A percentile compares a stretch with the other conserved stretches of the same genome.
These are phyloP conservation scores for Apiospora phragmitis DNA, from an alignment of 2,329 filamentous ascomycete genomes.

Conservation along the genomic window DNA sequence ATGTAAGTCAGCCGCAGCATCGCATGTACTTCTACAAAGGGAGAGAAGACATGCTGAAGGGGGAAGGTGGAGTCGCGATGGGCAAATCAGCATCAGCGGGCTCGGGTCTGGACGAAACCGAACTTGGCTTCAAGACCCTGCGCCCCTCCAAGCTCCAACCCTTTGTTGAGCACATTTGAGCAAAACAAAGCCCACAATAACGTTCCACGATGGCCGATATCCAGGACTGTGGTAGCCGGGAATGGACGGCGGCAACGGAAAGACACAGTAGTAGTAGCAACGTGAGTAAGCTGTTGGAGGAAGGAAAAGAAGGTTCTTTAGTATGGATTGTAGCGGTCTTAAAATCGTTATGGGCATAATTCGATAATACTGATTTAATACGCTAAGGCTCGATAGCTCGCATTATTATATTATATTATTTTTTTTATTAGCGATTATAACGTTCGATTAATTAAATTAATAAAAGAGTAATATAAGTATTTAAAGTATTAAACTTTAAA, in stretches of 20 bases:
- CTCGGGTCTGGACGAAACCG: not conserved
- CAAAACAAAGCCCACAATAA: conserved; percentile 6
- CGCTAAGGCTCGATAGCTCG: no score
- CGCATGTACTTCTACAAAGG: not conserved
- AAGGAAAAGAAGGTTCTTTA: not conserved
- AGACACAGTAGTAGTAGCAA: not conserved
- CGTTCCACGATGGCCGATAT: not conserved
- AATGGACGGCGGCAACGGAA: not conserved
- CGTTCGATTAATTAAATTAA: no score
- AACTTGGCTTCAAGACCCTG: not conserved
- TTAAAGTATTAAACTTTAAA: no score
- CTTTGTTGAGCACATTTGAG: conserved; percentile 9
- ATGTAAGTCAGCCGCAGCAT: not conserved
- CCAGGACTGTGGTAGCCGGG: not conserved
- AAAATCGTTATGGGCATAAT: no score
- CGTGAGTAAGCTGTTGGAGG: not conserved
- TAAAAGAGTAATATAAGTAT: no score
- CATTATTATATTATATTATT: no score
- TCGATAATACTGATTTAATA: no score
- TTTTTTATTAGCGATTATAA: no score
- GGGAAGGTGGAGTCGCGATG: not conserved
- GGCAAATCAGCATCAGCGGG: not conserved
- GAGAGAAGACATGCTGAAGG: not conserved
- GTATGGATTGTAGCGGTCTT: not conserved
- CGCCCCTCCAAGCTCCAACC: not conserved